Conservation (phyloP, 148 eudicot genomes). For the Camellia lanceoleosa region DNA sequence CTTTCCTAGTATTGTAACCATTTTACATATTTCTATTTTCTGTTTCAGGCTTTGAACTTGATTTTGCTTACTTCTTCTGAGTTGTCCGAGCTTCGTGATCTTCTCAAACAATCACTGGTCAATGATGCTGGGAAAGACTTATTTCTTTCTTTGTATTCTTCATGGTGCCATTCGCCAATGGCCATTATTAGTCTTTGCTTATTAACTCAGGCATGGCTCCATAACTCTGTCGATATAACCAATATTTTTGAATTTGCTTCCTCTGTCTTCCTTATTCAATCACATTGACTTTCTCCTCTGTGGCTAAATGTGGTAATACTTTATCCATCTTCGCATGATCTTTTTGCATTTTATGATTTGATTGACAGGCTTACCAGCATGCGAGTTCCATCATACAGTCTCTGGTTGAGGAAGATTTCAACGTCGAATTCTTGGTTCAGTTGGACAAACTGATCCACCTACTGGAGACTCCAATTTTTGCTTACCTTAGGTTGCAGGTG, state of each 20-base stretch:
- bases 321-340: not conserved
- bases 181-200: constrained; percentile 93
- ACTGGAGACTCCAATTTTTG: constrained; percentile 90
- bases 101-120: constrained; percentile 68
- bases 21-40: constrained; percentile 8
- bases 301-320: not conserved
- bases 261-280: not conserved
- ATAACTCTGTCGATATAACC: not conserved
- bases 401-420: constrained; percentile 85
- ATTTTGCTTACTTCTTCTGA: constrained; percentile 90
- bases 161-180: constrained; percentile 99
- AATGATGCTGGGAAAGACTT: constrained; percentile 79
- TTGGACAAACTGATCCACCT: constrained; percentile 88
- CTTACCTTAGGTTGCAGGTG: constrained; percentile 96
- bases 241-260: not conserved
- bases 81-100: constrained; percentile 80
- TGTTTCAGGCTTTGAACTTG: constrained; percentile 80
- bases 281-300: constrained; percentile 2
- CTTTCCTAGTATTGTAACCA: not conserved
- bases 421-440: constrained; percentile 81
- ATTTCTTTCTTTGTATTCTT: constrained; percentile 78
- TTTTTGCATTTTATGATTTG: constrained; percentile 12
- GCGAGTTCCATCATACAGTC: constrained; percentile 90
- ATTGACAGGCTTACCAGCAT: constrained; percentile 84
- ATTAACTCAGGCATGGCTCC: constrained; percentile 79